Conservation (phyloP, 768 basidiomycete species). For the Hydnomerulius pinastri region DNA sequence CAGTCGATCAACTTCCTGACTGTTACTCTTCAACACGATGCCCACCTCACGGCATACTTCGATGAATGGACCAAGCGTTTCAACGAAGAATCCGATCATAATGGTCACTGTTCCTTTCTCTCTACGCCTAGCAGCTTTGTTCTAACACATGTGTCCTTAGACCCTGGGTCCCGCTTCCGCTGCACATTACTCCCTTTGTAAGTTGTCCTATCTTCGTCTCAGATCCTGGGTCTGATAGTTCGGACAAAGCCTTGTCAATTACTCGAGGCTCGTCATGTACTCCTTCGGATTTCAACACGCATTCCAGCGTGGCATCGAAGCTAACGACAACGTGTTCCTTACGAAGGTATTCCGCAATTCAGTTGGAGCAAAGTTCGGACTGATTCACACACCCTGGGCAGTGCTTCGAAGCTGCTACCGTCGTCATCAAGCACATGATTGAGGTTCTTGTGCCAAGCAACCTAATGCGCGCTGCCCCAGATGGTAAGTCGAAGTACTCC, state of each 20-base stretch:
- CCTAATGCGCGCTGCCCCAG: constrained; percentile 77
- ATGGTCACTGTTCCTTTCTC: constrained; percentile 41
- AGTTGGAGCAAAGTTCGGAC: neutral
- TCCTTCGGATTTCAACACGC: constrained; percentile 88
- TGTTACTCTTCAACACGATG: constrained; percentile 64
- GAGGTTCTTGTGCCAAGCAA: constrained; percentile 67
- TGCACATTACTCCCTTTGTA: constrained; percentile 75
- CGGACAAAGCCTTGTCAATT: constrained; percentile 60
- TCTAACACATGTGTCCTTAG: constrained; percentile 33
- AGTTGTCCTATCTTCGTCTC: constrained; percentile 26
- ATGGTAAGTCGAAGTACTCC: constrained; percentile 48
- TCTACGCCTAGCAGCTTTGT: neutral
- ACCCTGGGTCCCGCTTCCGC: constrained; percentile 60
- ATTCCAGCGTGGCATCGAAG: constrained; percentile 66
- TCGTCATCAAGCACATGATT: constrained; percentile 65
- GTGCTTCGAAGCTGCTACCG: constrained; percentile 73
- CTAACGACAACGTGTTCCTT: constrained; percentile 65
- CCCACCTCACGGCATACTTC: constrained; percentile 53
- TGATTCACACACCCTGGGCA: constrained; percentile 25
- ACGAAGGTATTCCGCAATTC: constrained; percentile 47
- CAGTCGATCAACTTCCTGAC: constrained; percentile 69
- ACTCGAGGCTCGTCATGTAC: constrained; percentile 82
- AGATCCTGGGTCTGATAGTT: constrained; percentile 8
- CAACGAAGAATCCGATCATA: constrained; percentile 56
- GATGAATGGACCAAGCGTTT: constrained; percentile 71